These are phyloP conservation scores for Cetraspora pellucida DNA, from an alignment of 192 early-diverging fungal genomes.

Conservation along the genomic window DNA sequence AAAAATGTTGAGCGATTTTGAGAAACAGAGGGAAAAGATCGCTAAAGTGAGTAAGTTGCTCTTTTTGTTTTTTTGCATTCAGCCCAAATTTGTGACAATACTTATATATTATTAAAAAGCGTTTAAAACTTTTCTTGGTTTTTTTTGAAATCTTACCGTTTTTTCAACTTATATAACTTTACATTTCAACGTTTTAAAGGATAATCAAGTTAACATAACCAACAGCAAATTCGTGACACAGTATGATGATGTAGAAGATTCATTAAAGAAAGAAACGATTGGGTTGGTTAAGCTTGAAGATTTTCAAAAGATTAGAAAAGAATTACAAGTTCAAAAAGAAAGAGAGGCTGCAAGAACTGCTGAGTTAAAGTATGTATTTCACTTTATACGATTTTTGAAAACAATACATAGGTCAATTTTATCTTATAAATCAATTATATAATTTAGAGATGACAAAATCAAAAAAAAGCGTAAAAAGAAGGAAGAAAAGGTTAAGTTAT, in stretches of 20 bases:
- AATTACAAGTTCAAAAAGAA: constrained; percentile 80
- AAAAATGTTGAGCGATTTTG: constrained; percentile 69
- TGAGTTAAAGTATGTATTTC: constrained; percentile 32
- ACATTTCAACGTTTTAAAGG: constrained; percentile 40
- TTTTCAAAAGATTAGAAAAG: constrained; percentile 82
- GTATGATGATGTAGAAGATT: constrained; percentile 74
- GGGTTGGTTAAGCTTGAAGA: constrained; percentile 89
- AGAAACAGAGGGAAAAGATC: constrained; percentile 74
- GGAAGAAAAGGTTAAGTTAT: constrained; percentile 61
- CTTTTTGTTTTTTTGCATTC: neutral
- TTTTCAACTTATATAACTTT: neutral
- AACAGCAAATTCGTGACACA: constrained; percentile 80
- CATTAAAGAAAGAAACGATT: constrained; percentile 85
- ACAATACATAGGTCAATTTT: neutral
- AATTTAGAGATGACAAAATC: constrained; percentile 50
- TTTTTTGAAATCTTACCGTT: too few relatives aligned
- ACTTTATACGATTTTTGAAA: neutral
- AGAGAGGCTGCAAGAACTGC: constrained; percentile 70
- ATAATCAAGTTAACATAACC: constrained; percentile 68
- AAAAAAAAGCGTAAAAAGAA: constrained; percentile 71
- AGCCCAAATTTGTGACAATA: constrained; percentile 8
- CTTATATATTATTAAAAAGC: neutral
- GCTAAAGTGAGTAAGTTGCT: constrained; percentile 48
- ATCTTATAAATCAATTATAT: neutral
- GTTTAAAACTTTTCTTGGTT: neutral